phyloP scores from a whole-genome alignment of 225 moss, liverwort and hornwort species.

The Bryum argenteum region DNA sequence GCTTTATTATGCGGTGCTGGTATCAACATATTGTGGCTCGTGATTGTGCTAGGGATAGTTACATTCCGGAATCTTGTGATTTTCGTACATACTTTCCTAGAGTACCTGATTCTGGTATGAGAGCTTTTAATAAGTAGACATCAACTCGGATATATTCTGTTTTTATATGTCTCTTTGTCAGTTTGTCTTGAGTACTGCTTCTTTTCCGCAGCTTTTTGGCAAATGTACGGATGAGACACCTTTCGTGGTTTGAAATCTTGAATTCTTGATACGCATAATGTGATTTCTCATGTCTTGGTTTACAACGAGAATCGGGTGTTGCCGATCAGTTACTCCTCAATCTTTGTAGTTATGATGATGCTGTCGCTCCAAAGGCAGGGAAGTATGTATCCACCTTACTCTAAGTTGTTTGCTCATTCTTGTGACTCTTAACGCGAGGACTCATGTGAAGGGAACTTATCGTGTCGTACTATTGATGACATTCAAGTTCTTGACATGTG shows the following conservation, averaged over 20 bases:
- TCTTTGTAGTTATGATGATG: constrained; percentile 9
- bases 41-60: not conserved
- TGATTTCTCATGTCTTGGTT: not conserved
- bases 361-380: not conserved
- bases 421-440: not conserved
- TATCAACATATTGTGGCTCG: not conserved
- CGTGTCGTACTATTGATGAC: not conserved
- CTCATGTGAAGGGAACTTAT: not conserved
- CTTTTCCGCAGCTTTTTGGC: not conserved
- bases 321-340: constrained; percentile 11
- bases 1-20: not conserved
- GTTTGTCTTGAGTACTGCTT: not conserved
- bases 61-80: not conserved
- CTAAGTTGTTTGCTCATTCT: not conserved
- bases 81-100: not conserved
- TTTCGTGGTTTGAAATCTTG: too few species aligned
- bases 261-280: too few species aligned
- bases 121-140: too few species aligned
- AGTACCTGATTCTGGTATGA: not conserved
- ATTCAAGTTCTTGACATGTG: constrained; percentile 11
- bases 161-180: too few species aligned
- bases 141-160: too few species aligned
- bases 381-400: not conserved
- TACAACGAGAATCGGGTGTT: constrained; percentile 1
- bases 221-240: not conserved